Conservation (phyloP, 768 basidiomycete genomes). For the Cubamyces lactineus region DNA sequence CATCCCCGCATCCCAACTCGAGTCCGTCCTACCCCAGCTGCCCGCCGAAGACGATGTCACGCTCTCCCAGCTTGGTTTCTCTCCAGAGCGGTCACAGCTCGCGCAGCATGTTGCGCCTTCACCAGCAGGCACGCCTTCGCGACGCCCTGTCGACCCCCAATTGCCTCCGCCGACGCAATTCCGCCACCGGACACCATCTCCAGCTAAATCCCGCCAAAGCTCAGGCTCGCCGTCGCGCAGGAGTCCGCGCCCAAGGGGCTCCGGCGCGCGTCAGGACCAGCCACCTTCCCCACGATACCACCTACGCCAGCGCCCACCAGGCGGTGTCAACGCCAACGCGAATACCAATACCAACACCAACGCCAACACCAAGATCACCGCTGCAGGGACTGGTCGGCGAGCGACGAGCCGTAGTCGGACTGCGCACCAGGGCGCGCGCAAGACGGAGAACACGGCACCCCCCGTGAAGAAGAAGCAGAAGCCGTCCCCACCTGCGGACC, state of each 20-base stretch:
- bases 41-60: conserved; percentile 39
- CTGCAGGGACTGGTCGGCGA: neutral
- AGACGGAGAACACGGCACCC: conserved; percentile 1
- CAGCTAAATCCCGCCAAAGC: neutral
- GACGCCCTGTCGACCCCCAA: conserved; percentile 1
- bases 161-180: conserved; percentile 16
- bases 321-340: neutral
- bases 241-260: neutral
- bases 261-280: neutral
- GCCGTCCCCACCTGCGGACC: conserved; percentile 21
- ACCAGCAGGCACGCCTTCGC: conserved; percentile 14
- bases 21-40: conserved; percentile 31
- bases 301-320: conserved; percentile 26
- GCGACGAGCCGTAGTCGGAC: conserved; percentile 5
- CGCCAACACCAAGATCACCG: neutral
- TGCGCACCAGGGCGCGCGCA: conserved; percentile 8
- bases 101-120: neutral
- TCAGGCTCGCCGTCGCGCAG: conserved; percentile 1
- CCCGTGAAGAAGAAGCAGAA: conserved; percentile 23
- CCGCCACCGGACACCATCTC: neutral
- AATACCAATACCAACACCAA: neutral
- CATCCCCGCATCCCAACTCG: conserved; percentile 43
- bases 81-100: conserved; percentile 25
- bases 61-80: conserved; percentile 43
- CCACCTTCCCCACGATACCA: conserved; percentile 29